Percentiles rank a stretch among this genome's conserved stretches.
Conservation (phyloP, 2,329 filamentous ascomycete genomes). For the Teratosphaeria epicoccoides region DNA sequence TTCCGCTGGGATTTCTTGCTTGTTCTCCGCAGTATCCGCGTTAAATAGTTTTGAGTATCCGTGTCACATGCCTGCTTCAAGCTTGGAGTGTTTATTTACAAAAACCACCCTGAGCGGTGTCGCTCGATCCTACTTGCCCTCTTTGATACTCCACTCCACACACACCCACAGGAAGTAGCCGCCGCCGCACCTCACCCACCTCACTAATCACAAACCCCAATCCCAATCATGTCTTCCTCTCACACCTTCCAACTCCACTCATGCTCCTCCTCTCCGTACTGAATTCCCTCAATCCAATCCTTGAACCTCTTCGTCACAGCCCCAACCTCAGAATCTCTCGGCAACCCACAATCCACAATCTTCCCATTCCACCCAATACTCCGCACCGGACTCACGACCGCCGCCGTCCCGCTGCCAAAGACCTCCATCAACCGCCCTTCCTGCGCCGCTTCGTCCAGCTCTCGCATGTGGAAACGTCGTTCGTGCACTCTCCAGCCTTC, state of each 20-base stretch:
- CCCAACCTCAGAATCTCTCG: constrained; percentile 73
- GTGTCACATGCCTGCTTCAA: no score
- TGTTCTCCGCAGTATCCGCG: no score
- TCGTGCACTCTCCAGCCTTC: constrained; percentile 84
- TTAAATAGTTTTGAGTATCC: no score
- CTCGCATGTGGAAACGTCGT: constrained; percentile 84
- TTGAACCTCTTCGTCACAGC: constrained; percentile 80
- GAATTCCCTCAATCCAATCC: constrained; percentile 89
- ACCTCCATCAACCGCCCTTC: constrained; percentile 86
- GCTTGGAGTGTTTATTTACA: no score
- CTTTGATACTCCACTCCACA: no score
- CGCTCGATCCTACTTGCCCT: no score
- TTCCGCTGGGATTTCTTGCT: no score
- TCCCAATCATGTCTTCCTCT: no score
- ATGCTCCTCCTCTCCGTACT: constrained; percentile 89
- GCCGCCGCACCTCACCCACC: no score
- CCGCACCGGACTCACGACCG: constrained; percentile 82
- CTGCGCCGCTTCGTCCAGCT: constrained; percentile 66
- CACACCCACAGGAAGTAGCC: no score
- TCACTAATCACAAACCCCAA: no score
- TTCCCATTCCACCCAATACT: constrained; percentile 81
- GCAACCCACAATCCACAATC: constrained; percentile 63
- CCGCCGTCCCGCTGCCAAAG: constrained; percentile 88
- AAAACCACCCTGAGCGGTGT: no score
- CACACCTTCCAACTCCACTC: constrained; percentile 55